These are phyloP conservation scores for Aspergillus carlsbadensis DNA, from an alignment of 495 filamentous ascomycete species.

Conservation along the genomic window DNA sequence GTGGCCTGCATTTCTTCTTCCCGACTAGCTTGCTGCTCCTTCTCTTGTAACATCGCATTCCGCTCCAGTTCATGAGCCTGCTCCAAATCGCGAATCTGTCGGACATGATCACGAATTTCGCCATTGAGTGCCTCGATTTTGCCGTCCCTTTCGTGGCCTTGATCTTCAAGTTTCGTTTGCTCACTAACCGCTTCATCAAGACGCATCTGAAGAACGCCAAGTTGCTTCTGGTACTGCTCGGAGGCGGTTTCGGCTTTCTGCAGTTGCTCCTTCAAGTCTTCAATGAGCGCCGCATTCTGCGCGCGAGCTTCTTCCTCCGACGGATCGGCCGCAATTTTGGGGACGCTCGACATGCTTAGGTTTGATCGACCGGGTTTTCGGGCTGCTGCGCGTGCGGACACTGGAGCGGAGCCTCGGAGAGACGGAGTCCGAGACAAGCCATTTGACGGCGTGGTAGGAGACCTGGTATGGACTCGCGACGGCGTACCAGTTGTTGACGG, in stretches of 20 bases:
- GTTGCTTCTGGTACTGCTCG: constrained; percentile 80
- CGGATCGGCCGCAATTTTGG: constrained; percentile 56
- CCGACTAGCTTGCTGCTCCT: constrained; percentile 76
- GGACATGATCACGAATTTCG: constrained; percentile 73
- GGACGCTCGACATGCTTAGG: constrained; percentile 57
- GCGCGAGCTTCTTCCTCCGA: constrained; percentile 61
- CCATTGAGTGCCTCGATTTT: constrained; percentile 74
- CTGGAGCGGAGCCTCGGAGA: constrained; percentile 51
- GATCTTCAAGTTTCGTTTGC: constrained; percentile 82
- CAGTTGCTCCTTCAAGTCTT: constrained; percentile 79
- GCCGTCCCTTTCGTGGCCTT: constrained; percentile 77
- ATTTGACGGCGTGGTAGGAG: constrained; percentile 40
- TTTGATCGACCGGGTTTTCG: constrained; percentile 60
- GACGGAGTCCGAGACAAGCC: constrained; percentile 44
- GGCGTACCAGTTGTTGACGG: constrained; percentile 36
- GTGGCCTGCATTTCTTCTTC: constrained; percentile 88
- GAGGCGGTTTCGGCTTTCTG: constrained; percentile 75
- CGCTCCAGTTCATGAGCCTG: constrained; percentile 87
- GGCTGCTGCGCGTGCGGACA: constrained; percentile 67
- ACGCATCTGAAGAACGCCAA: constrained; percentile 78
- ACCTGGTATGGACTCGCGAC: constrained; percentile 43
- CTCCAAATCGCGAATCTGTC: constrained; percentile 85
- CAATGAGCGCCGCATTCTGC: constrained; percentile 74
- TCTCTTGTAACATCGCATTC: constrained; percentile 82
- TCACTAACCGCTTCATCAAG: constrained; percentile 83